Conservation (phyloP, 768 basidiomycete species). For the Russula virescens region DNA sequence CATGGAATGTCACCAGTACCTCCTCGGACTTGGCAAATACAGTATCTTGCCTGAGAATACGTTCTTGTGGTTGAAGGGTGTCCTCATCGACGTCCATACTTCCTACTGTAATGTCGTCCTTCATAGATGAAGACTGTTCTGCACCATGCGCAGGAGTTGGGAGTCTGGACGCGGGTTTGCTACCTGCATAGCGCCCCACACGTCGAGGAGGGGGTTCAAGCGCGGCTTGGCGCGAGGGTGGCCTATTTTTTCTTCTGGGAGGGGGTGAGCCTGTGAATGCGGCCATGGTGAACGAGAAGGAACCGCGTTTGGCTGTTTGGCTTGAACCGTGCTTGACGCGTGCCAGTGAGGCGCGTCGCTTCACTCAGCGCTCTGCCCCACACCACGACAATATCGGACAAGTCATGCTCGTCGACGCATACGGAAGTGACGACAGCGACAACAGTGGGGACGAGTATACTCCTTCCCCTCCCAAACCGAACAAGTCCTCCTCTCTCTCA, state of each 20-base stretch:
- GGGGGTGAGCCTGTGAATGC: slow-evolving; percentile 23
- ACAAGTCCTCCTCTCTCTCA: slow-evolving; percentile 32
- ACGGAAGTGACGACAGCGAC: slow-evolving; percentile 54
- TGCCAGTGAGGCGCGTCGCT: not conserved
- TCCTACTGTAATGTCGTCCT: slow-evolving; percentile 38
- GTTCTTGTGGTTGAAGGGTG: slow-evolving; percentile 38
- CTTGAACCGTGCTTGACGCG: too few relatives aligned
- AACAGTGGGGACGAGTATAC: slow-evolving; percentile 45
- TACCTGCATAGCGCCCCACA: slow-evolving; percentile 28
- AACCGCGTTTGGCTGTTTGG: not conserved
- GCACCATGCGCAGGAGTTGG: slow-evolving; percentile 38
- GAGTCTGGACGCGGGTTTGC: slow-evolving; percentile 38
- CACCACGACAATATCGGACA: not conserved
- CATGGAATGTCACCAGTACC: slow-evolving; percentile 59
- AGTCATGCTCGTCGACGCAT: slow-evolving; percentile 68
- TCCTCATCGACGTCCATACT: slow-evolving; percentile 65
- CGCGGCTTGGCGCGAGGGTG: slow-evolving; percentile 15
- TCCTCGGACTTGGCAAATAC: slow-evolving; percentile 72
- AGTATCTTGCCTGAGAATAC: slow-evolving; percentile 31
- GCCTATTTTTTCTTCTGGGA: slow-evolving; percentile 23
- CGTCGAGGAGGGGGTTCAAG: slow-evolving; percentile 31
- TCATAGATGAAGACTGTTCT: slow-evolving; percentile 33
- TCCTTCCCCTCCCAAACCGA: slow-evolving; percentile 30
- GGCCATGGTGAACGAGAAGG: slow-evolving; percentile 10
- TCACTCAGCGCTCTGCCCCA: not conserved